A percentile compares a stretch with the other conserved stretches of the same genome.
Evolutionary conservation across 1,139 yeast genomes (phyloP).

Genomic region (Diutina ranongensis): DNA sequence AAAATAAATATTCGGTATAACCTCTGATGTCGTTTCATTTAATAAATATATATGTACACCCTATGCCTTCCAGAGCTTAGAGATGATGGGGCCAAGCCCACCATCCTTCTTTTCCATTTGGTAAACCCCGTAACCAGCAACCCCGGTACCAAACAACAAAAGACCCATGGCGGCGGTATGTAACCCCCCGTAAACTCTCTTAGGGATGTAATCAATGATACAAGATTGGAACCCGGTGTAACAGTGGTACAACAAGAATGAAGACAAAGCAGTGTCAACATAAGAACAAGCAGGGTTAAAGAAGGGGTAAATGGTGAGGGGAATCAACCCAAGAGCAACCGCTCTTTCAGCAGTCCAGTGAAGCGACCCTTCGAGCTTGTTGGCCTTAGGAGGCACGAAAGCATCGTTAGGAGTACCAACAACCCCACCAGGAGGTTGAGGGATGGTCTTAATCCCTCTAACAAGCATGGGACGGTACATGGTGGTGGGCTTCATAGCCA

Average conservation of each 20-base stretch:
- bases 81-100: slow-evolving; percentile 13
- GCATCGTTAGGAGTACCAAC: slow-evolving; percentile 74
- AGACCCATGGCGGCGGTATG: slow-evolving; percentile 53
- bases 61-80: slow-evolving; percentile 6
- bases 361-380: slow-evolving; percentile 64
- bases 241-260: slow-evolving; percentile 49
- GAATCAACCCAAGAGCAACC: slow-evolving; percentile 59
- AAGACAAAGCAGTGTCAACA: slow-evolving; percentile 46
- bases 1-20: too few species aligned
- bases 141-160: slow-evolving; percentile 49
- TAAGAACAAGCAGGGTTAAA: slow-evolving; percentile 37
- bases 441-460: slow-evolving; percentile 30
- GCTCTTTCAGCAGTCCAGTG: slow-evolving; percentile 84
- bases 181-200: slow-evolving; percentile 55
- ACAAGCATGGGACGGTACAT: slow-evolving; percentile 11
- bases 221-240: slow-evolving; percentile 68
- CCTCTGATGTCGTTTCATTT: background rate
- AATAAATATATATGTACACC: slow-evolving; percentile 1
- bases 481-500: slow-evolving; percentile 7
- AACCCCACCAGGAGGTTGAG: slow-evolving; percentile 62
- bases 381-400: slow-evolving; percentile 48
- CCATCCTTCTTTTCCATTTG: slow-evolving; percentile 52
- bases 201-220: slow-evolving; percentile 69
- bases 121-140: slow-evolving; percentile 60
- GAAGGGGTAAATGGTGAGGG: slow-evolving; percentile 37